Evolutionary conservation across 106 monocot species (phyloP).

Genomic region (Platanthera zijinensis): DNA sequence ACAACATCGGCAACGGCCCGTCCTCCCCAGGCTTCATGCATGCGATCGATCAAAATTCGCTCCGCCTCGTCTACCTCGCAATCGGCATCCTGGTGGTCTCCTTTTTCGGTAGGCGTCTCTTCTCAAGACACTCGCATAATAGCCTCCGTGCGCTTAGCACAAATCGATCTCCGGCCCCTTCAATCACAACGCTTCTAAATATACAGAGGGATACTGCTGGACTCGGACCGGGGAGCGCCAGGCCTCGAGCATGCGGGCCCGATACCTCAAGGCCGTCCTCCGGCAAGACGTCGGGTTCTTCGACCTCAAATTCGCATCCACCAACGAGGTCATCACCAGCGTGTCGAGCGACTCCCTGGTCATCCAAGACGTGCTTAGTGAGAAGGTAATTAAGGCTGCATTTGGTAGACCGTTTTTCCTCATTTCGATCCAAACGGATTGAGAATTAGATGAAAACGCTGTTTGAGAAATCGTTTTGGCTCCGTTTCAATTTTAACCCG

Average conservation of each 20-base stretch:
- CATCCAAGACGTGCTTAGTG: constrained; percentile 14
- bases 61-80: constrained; percentile 8
- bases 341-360: constrained; percentile 9
- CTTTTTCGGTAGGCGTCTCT: constrained; percentile 4
- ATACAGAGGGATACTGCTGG: constrained; percentile 20
- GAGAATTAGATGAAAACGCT: too few species aligned
- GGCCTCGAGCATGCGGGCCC: constrained; percentile 8
- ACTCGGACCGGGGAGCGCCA: constrained; percentile 18
- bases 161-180: too few species aligned
- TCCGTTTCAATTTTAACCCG: too few species aligned
- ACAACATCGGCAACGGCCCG: constrained; percentile 12
- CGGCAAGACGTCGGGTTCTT: constrained; percentile 16
- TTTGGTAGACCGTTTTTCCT: too few species aligned
- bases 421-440: too few species aligned
- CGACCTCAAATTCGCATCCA: constrained; percentile 4
- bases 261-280: constrained; percentile 11
- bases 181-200: too few species aligned
- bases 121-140: background rate
- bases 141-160: background rate
- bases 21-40: background rate
- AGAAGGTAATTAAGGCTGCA: constrained; percentile 6
- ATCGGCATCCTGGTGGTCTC: background rate
- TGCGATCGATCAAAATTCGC: background rate
- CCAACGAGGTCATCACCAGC: constrained; percentile 11
- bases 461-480: too few species aligned